Base-by-base conservation (phyloP, 169 alveolate species). In the Perkinsus olseni region DNA sequence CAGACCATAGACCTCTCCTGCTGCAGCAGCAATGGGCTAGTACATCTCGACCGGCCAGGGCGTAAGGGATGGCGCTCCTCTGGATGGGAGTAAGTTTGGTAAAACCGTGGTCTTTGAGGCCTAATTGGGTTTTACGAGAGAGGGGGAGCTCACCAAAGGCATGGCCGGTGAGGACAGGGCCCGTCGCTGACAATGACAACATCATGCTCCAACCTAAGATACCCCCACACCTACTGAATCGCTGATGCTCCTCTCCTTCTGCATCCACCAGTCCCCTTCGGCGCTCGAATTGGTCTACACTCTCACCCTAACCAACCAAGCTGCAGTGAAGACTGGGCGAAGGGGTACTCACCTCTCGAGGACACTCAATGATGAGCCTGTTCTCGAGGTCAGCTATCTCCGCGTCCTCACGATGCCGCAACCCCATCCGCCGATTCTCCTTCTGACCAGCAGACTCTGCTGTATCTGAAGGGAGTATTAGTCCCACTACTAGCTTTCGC, bases 11-110 rank as follows among this genome's bases (percentile, higher is more conserved):
- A 0, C 39, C 93, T 95, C 98, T 24, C 99, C 98, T 94, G 98
- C 98, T 13, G 99, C 99, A 38, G 99, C 98, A 39, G 99, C 99
- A 92, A 99, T 94, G 28, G 98, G 98, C n/a, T n/a, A n/a, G 48
- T 38, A 98, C 92, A 94, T 98, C 99, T 93, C 99, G 96, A 37
- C 99, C 99, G 17, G 96, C 96, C 13, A 98, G 94, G n/a, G 98
- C 96, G 93, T 98, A 99, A 91, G 99, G 99, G 28, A 97, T 95
- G 0, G 98, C 94, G 31, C 97, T 94, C 82, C 98, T 94, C 93
- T 98, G 98, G 34, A 98, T 97, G 74, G 97, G 97, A 34, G 99
- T 98, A 97, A 98, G 95, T 90, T 96, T 97, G 62, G 93, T 91
- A 94, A 96, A 98, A 62, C 97, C 96, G n/a, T 96, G 95, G 50